phyloP scores from a whole-genome alignment of 2,329 filamentous ascomycete species.

The Colletotrichum zoysiae region DNA sequence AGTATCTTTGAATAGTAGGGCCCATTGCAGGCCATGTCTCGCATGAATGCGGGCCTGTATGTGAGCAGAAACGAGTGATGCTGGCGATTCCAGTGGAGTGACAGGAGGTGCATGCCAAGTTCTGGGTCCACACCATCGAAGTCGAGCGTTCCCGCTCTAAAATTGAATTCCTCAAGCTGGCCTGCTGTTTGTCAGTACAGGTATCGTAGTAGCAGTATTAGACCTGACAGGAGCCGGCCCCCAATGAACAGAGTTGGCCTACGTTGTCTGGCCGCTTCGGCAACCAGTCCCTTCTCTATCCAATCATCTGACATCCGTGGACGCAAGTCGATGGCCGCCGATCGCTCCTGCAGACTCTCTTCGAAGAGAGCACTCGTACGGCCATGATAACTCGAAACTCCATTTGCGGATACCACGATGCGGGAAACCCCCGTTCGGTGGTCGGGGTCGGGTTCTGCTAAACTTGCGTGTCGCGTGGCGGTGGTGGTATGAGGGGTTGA shows the following conservation, averaged over 20 bases:
- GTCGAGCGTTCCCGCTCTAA: conserved; percentile 60
- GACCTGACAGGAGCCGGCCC: background rate
- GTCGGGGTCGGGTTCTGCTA: conserved; percentile 1
- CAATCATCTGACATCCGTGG: conserved; percentile 53
- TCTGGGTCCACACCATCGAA: conserved; percentile 68
- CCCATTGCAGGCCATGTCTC: conserved; percentile 65
- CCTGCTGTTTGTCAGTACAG: conserved; percentile 43
- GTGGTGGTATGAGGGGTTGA: background rate
- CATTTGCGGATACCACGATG: conserved; percentile 56
- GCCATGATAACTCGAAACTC: conserved; percentile 61
- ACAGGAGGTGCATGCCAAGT: conserved; percentile 63
- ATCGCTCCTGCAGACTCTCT: conserved; percentile 48
- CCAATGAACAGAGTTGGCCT: conserved; percentile 11
- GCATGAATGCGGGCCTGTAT: conserved; percentile 66
- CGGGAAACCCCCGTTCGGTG: conserved; percentile 48
- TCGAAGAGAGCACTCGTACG: conserved; percentile 63
- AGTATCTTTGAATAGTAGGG: conserved; percentile 69
- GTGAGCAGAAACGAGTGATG: conserved; percentile 62
- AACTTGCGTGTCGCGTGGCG: background rate
- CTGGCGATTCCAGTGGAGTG: conserved; percentile 66
- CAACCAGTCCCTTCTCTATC: conserved; percentile 60
- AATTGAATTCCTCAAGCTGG: conserved; percentile 63
- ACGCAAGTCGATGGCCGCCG: conserved; percentile 36
- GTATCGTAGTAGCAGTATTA: background rate
- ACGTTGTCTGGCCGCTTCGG: conserved; percentile 61